A percentile compares a stretch with the other conserved stretches of the same genome.
Evolutionary conservation across 2,329 filamentous ascomycete species (phyloP).

Genomic region (Coniochaeta hoffmannii): DNA sequence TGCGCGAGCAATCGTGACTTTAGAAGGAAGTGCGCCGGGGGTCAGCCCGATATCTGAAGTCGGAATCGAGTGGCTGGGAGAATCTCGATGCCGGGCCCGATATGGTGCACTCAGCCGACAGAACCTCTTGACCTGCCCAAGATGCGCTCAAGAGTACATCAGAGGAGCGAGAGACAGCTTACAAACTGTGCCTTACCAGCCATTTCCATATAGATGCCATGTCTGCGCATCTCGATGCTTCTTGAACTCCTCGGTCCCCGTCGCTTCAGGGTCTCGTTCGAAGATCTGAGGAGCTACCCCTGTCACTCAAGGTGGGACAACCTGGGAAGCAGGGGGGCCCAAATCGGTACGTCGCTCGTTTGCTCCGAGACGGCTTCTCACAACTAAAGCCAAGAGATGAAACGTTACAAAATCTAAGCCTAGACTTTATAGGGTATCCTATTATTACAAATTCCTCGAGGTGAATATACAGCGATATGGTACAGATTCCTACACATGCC

Average conservation of each 20-base stretch:
- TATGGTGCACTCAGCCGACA: neutral
- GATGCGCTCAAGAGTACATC: neutral
- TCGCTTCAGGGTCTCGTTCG: neutral
- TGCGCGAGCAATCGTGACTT: neutral
- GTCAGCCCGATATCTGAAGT: neutral
- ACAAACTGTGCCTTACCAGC: neutral
- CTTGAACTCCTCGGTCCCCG: neutral
- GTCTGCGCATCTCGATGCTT: neutral
- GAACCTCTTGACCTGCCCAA: neutral
- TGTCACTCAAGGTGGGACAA: neutral
- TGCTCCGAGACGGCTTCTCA: neutral
- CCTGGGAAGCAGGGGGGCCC: neutral
- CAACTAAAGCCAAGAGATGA: neutral
- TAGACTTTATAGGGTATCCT: conserved; percentile 6
- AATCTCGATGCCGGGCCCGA: neutral
- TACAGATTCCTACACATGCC: neutral
- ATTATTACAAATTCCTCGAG: conserved; percentile 5
- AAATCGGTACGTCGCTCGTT: neutral
- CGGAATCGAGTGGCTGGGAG: neutral
- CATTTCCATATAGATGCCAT: neutral
- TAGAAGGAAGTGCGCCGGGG: neutral
- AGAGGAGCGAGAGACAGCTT: neutral
- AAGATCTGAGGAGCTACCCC: conserved; percentile 1
- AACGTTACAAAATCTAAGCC: neutral
- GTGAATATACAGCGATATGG: conserved; percentile 3